Evolutionary conservation across 2,329 filamentous ascomycete species (phyloP).

Genomic region (Aureobasidium sp.): DNA sequence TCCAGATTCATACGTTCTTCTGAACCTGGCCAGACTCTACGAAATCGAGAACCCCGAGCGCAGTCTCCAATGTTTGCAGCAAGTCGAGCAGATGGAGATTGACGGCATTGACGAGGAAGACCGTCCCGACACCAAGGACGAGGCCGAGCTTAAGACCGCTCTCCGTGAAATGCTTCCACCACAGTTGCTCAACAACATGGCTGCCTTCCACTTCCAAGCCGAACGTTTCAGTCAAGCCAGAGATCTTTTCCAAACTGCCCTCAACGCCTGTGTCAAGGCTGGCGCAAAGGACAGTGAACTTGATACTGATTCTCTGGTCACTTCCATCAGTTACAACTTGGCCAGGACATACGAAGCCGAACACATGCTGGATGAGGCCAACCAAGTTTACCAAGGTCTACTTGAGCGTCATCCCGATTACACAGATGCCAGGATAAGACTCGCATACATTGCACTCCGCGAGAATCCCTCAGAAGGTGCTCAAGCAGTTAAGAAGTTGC

Average conservation of each 20-base stretch:
- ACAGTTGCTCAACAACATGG: constrained; percentile 93
- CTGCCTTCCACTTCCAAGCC: constrained; percentile 84
- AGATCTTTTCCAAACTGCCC: constrained; percentile 83
- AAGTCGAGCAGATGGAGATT: constrained; percentile 84
- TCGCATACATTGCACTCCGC: constrained; percentile 82
- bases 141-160: constrained; percentile 32
- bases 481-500: constrained; percentile 75
- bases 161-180: constrained; percentile 76
- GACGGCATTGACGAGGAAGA: constrained; percentile 67
- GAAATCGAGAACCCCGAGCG: constrained; percentile 80
- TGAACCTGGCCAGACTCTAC: constrained; percentile 87
- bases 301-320: constrained; percentile 86
- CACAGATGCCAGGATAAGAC: constrained; percentile 77
- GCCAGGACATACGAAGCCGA: constrained; percentile 87
- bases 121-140: constrained; percentile 39
- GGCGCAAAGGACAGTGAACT: constrained; percentile 60
- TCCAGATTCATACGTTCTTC: constrained; percentile 76
- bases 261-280: constrained; percentile 78
- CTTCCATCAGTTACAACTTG: constrained; percentile 94
- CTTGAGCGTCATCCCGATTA: constrained; percentile 79
- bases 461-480: constrained; percentile 76
- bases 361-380: constrained; percentile 70
- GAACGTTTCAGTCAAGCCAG: constrained; percentile 74
- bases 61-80: constrained; percentile 80
- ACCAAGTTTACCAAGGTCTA: constrained; percentile 79